A percentile compares a stretch with the other conserved stretches of the same genome.
Conservation (phyloP, 805 yeast species). For the Priceomyces fermenticarens region DNA sequence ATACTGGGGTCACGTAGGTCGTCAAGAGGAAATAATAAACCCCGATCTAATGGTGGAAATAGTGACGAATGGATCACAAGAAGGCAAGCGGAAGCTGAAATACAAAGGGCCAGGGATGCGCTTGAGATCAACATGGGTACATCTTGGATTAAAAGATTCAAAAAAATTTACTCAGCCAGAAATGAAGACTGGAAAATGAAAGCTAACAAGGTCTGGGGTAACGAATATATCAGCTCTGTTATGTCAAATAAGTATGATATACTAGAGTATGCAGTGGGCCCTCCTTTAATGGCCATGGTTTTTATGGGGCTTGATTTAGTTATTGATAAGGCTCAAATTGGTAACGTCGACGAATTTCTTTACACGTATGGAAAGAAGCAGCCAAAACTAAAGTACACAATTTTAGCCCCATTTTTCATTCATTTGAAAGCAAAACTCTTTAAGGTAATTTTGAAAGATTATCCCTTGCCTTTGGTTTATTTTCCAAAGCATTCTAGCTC, state of each 20-base stretch:
- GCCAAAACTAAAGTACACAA: slow-evolving; percentile 54
- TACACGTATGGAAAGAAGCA: slow-evolving; percentile 42
- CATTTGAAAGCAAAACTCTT: slow-evolving; percentile 42
- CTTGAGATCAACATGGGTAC: slow-evolving; percentile 25
- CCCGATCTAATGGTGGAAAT: background rate
- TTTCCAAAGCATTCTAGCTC: slow-evolving; percentile 37
- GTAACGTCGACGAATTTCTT: slow-evolving; percentile 37
- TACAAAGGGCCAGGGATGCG: slow-evolving; percentile 22
- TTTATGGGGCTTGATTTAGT: slow-evolving; percentile 29
- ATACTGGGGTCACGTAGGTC: slow-evolving; percentile 8
- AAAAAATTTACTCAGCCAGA: slow-evolving; percentile 21
- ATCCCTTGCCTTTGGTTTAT: slow-evolving; percentile 54
- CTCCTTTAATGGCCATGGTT: slow-evolving; percentile 27
- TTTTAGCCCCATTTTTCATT: slow-evolving; percentile 49
- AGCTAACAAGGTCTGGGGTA: slow-evolving; percentile 30
- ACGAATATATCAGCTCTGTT: slow-evolving; percentile 26
- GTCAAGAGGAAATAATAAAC: slow-evolving; percentile 1
- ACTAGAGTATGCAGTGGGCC: slow-evolving; percentile 31
- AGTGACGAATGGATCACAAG: slow-evolving; percentile 7
- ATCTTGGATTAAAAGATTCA: slow-evolving; percentile 34
- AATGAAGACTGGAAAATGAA: slow-evolving; percentile 23
- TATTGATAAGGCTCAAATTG: slow-evolving; percentile 24
- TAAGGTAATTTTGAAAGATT: slow-evolving; percentile 49
- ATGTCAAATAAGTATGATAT: slow-evolving; percentile 33
- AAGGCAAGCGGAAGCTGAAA: slow-evolving; percentile 24